Conservation (phyloP, 345 rosid species). For the Bruguiera gymnorhiza region DNA sequence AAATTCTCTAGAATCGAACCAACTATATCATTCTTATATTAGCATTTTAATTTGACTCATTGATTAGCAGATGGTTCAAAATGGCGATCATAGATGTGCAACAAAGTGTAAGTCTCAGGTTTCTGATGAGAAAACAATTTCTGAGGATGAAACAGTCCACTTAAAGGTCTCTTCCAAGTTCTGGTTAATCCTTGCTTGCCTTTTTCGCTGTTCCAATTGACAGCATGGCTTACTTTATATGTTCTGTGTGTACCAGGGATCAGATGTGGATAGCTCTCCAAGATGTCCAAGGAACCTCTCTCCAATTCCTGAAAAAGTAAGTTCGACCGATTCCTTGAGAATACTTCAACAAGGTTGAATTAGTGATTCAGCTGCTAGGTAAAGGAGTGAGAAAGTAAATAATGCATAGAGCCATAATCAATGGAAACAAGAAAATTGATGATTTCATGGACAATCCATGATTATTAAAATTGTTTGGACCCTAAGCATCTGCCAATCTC, state of each 20-base stretch:
- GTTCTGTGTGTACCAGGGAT: constrained; percentile 30
- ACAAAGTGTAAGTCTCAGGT: constrained; percentile 29
- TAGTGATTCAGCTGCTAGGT: neutral
- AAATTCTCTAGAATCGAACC: constrained; percentile 1
- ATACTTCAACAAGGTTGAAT: neutral
- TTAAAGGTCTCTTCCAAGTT: constrained; percentile 39
- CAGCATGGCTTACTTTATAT: constrained; percentile 9
- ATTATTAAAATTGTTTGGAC: no score
- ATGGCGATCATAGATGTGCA: constrained; percentile 65
- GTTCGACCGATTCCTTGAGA: constrained; percentile 9
- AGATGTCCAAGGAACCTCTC: constrained; percentile 15
- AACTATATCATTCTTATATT: constrained; percentile 2
- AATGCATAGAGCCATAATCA: neutral
- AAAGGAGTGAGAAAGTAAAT: neutral
- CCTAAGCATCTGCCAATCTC: no score
- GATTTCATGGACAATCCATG: neutral
- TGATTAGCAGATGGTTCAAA: constrained; percentile 59
- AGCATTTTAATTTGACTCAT: neutral
- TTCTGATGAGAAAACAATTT: constrained; percentile 42
- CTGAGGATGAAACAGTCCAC: constrained; percentile 39
- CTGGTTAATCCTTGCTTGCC: neutral
- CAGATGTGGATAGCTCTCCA: constrained; percentile 16
- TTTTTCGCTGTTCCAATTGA: neutral
- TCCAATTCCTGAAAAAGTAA: constrained; percentile 40
- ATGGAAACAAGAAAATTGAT: neutral